Conservation (phyloP, 805 yeast genomes). For the Sugiyamaella boreocaroliniensis region DNA sequence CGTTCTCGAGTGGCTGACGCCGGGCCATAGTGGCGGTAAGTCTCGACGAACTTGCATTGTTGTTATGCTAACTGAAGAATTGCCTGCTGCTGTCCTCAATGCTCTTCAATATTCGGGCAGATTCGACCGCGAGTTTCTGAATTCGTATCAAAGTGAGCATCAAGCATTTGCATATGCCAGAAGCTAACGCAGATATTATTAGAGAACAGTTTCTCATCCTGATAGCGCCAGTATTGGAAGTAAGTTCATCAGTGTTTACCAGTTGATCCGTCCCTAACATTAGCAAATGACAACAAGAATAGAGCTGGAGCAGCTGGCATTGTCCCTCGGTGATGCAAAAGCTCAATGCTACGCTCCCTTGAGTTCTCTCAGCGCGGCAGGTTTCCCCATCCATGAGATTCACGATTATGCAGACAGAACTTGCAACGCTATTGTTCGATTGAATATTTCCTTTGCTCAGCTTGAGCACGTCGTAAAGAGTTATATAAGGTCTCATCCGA, state of each 20-base stretch:
- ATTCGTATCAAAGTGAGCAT: background rate
- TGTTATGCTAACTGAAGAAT: background rate
- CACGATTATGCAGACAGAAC: constrained; percentile 2
- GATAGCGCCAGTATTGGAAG: background rate
- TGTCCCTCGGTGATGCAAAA: constrained; percentile 8
- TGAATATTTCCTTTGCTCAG: constrained; percentile 6
- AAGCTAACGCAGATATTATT: background rate
- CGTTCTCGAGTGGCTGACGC: background rate
- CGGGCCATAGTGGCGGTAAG: background rate
- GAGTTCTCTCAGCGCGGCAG: constrained; percentile 1
- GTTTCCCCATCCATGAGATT: constrained; percentile 1
- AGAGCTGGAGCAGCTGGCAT: constrained; percentile 7
- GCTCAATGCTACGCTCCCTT: constrained; percentile 15
- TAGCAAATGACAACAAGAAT: background rate
- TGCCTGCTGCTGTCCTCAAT: background rate
- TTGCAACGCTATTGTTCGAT: constrained; percentile 21
- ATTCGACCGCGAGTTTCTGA: background rate
- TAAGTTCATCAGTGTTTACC: background rate
- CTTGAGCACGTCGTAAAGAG: constrained; percentile 9
- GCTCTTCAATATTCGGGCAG: background rate
- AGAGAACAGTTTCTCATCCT: background rate
- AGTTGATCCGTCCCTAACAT: background rate
- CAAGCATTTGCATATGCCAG: background rate
- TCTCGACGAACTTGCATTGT: background rate
- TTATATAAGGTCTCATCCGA: constrained; percentile 9